Evolutionary conservation across 495 filamentous ascomycete genomes (phyloP).

Genomic region (Bryoglossum gracile): DNA sequence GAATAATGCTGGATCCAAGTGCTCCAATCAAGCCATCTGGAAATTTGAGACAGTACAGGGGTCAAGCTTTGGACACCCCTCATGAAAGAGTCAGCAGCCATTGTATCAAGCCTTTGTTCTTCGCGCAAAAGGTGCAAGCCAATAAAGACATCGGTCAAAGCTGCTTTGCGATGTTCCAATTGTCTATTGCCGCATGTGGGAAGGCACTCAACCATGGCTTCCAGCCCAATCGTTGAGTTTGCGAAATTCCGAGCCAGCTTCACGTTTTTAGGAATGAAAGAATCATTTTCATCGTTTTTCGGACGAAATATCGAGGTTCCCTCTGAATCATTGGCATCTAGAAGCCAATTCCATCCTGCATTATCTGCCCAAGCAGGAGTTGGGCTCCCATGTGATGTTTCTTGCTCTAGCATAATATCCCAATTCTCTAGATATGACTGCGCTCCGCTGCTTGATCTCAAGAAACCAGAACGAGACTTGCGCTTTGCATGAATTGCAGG

Average conservation of each 20-base stretch:
- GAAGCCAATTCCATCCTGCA: slow-evolving; percentile 67
- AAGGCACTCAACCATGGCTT: slow-evolving; percentile 49
- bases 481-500: slow-evolving; percentile 21
- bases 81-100: slow-evolving; percentile 47
- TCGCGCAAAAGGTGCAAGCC: slow-evolving; percentile 79
- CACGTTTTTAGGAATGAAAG: slow-evolving; percentile 27
- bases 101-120: slow-evolving; percentile 76
- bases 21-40: slow-evolving; percentile 76
- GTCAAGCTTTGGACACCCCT: slow-evolving; percentile 49
- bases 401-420: slow-evolving; percentile 52
- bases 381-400: slow-evolving; percentile 31
- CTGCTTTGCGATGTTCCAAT: slow-evolving; percentile 46
- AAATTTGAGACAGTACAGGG: slow-evolving; percentile 70
- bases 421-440: slow-evolving; percentile 47
- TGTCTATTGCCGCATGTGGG: slow-evolving; percentile 51
- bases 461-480: slow-evolving; percentile 35
- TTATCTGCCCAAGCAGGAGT: slow-evolving; percentile 53
- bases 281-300: slow-evolving; percentile 22
- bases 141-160: slow-evolving; percentile 62
- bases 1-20: slow-evolving; percentile 68
- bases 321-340: slow-evolving; percentile 33
- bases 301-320: slow-evolving; percentile 17
- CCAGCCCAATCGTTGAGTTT: slow-evolving; percentile 43
- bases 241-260: slow-evolving; percentile 39
- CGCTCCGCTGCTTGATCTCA: slow-evolving; percentile 53